phyloP scores from a whole-genome alignment of 768 basidiomycete species.

The Rhizopogon rudus region DNA sequence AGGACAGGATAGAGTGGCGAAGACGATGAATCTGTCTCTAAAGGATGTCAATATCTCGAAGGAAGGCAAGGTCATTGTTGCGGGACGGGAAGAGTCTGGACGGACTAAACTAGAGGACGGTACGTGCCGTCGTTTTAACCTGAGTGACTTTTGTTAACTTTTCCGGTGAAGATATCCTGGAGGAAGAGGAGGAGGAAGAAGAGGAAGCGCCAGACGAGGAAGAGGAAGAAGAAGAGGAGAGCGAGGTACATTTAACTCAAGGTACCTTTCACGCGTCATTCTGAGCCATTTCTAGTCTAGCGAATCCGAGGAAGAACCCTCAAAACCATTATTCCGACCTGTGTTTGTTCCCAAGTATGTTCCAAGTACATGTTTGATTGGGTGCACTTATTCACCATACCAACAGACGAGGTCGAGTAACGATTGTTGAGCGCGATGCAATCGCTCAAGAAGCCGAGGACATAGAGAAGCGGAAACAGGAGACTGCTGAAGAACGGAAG shows the following conservation, averaged over 20 bases:
- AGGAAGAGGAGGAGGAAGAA: conserved; percentile 43
- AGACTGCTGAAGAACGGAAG: conserved; percentile 76
- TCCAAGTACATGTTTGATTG: neutral
- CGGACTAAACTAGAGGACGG: conserved; percentile 61
- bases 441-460: conserved; percentile 76
- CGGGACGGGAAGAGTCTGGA: conserved; percentile 74
- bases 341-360: conserved; percentile 93
- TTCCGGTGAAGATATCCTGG: conserved; percentile 15
- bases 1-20: conserved; percentile 31
- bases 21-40: conserved; percentile 68
- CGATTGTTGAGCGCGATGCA: conserved; percentile 64
- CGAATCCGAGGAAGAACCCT: conserved; percentile 76
- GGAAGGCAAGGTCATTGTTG: conserved; percentile 77
- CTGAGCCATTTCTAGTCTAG: conserved; percentile 53
- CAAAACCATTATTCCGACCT: conserved; percentile 79
- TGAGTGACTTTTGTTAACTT: conserved; percentile 1
- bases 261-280: conserved; percentile 3
- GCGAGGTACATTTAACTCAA: conserved; percentile 35
- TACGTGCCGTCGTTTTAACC: conserved; percentile 20
- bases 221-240: conserved; percentile 24
- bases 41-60: conserved; percentile 77
- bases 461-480: conserved; percentile 58
- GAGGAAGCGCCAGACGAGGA: conserved; percentile 35
- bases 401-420: conserved; percentile 66
- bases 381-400: conserved; percentile 2